Base-by-base conservation (phyloP, 2,329 filamentous ascomycete species). In the Verticillium isaacii region DNA sequence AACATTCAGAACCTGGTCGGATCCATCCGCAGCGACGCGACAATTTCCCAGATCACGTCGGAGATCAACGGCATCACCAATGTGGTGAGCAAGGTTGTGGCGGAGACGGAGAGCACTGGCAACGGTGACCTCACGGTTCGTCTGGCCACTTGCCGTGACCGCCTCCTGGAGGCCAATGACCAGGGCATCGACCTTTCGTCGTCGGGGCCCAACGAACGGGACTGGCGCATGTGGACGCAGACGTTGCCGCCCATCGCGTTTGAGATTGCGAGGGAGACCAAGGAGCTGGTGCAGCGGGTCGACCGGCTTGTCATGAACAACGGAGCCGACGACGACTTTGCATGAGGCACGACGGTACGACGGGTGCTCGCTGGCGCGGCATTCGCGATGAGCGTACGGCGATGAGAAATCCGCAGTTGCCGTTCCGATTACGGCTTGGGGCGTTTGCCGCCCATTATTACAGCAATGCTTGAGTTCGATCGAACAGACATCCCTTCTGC, bases 201-300 rank as follows among this genome's bases (percentile, higher is more conserved):
- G 39, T 75, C 81, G 3, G 79, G 80, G 50, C 77, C 84, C 56
- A 80, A 80, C 52, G 80, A 82, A 60, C 77, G 80, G 63, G 81
- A 85, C 65, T 87, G 85, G 85, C 81, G 80, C 65, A 80, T 82
- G 70, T 89, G 89, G 80, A 89, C 84, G 60, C 87, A 89, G 72
- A 88, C 85, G 32, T 77, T 96, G 58, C 91, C 91, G 12, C 91
- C 91, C 2, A 87, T 95, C 67, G 91, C 91, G n/a, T 96, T 96
- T 74, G 90, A 92, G 75, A 89, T 94, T 71, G 92, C 90, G 7
- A 83, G 90, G 63, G 90, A 93, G 75, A 90, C 89, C 59, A 95
- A 94, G 79, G 91, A 91, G 72, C 77, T 92, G 63, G 74, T 75
- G 29, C 77, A 80, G 66, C 72, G 72, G n/a, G 72, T 82, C 12